These are phyloP conservation scores for Santalum album DNA, from an alignment of 164 flowering plant species.

Conservation along the genomic window DNA sequence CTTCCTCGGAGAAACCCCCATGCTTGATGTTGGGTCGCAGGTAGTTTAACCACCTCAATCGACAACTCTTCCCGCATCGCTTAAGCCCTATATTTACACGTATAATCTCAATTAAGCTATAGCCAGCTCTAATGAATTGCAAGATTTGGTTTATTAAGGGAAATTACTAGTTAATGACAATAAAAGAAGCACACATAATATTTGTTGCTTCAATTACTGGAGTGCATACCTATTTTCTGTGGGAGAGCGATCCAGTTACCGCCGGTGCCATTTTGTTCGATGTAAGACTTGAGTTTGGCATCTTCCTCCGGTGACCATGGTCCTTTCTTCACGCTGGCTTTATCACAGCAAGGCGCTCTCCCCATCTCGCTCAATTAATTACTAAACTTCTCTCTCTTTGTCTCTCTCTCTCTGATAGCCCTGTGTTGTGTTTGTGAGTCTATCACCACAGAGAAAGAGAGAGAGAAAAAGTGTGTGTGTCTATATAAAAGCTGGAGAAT, in stretches of 20 bases:
- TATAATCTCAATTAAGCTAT: no score
- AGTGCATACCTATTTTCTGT: constrained; percentile 55
- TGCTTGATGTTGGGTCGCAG: constrained; percentile 82
- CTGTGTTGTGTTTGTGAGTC: neutral
- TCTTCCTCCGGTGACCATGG: constrained; percentile 97
- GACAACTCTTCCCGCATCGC: constrained; percentile 90
- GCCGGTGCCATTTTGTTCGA: constrained; percentile 65
- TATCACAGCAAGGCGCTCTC: constrained; percentile 95
- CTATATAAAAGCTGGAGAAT: constrained; percentile 34
- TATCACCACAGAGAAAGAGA: constrained; percentile 3
- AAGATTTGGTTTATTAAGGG: neutral
- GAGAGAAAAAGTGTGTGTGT: constrained; percentile 15
- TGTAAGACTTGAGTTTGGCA: constrained; percentile 59
- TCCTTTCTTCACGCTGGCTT: constrained; percentile 81
- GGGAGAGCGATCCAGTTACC: constrained; percentile 93
- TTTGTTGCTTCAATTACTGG: neutral
- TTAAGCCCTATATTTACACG: constrained; percentile 79
- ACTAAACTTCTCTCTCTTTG: neutral
- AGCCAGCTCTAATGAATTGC: neutral
- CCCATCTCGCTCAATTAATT: constrained; percentile 38
- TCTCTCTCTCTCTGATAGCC: neutral
- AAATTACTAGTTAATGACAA: no score
- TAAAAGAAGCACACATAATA: neutral
- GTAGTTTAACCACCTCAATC: constrained; percentile 83
- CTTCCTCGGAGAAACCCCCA: constrained; percentile 84